Base-by-base conservation (phyloP, 106 monocot species). In the Allium cepa region DNA sequence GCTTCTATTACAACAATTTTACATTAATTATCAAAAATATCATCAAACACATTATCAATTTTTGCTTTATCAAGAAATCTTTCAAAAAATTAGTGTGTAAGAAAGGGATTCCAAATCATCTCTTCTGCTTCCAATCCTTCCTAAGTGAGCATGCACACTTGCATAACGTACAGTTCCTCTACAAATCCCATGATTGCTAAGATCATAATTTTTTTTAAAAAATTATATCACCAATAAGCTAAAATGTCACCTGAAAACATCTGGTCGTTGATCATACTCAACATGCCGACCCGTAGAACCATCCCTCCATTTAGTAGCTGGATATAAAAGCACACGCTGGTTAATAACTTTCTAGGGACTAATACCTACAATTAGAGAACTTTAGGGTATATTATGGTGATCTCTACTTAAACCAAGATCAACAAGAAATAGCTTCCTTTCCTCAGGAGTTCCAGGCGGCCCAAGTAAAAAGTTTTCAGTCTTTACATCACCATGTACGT, bases 151-250 rank as follows among this genome's bases (percentile, higher is more conserved):
- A 83, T 94, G 94, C 11, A 85, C 94, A 77, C 94, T 94, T 50
- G 94, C 94, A 85, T 94, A 94, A 10, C 94, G 84, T 17, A 94
- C 84, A 57, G 94, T 94, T 60, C 94, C 94, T 65, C 94, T 94
- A 77, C 28, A 62, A 68, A 75, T 27, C 28, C n/a, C 17, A 27
- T 60, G 17, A 7, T 69, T 7, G 2, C 46, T 46, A 49, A 16
- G 47, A 15, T 63, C 47, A 68, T 11, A 15, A 53, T 45, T 69
- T 28, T 48, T 10, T 72, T 62, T n/a, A n/a, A n/a, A 4, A 50
- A 12, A 67, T 16, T 47, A 49, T 70, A 17, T 11, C 27, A 47
- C 28, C 26, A 12, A 46, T 45, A 49, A 66, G 10, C 11, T 56
- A 58, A 61, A 59, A 57, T n/a, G 13, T 10, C 46, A 86, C 90